These are phyloP conservation scores for Galerina sulciceps DNA, from an alignment of 768 basidiomycete species.

Conservation along the genomic window DNA sequence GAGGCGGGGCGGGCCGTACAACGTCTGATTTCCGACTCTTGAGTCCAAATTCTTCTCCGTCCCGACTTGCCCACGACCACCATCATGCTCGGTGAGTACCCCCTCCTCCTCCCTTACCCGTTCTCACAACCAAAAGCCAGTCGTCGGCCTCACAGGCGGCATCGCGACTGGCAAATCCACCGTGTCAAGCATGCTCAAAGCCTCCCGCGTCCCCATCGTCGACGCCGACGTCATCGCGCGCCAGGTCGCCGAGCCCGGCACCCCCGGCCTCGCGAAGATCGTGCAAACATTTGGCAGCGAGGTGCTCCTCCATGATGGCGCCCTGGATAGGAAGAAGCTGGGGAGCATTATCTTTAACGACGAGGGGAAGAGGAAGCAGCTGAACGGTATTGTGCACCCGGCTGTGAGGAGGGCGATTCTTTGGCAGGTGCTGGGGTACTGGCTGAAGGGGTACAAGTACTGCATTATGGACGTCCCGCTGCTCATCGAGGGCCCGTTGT, in stretches of 20 bases:
- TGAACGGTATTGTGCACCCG: constrained; percentile 91
- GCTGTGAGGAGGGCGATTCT: constrained; percentile 84
- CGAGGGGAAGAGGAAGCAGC: constrained; percentile 63
- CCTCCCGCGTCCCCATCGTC: constrained; percentile 77
- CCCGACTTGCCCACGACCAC: no score
- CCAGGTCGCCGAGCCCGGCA: constrained; percentile 83
- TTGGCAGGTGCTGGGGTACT: constrained; percentile 65
- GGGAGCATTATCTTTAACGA: constrained; percentile 88
- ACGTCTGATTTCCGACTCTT: no score
- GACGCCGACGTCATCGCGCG: constrained; percentile 94
- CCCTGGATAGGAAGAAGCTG: constrained; percentile 81
- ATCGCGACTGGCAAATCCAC: constrained; percentile 98
- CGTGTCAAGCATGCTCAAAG: constrained; percentile 74
- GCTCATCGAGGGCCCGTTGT: constrained; percentile 86
- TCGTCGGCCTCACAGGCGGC: constrained; percentile 94
- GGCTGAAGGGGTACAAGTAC: constrained; percentile 78
- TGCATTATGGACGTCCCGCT: constrained; percentile 92
- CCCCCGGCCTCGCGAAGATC: constrained; percentile 71
- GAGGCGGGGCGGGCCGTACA: no score
- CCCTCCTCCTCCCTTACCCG: no score
- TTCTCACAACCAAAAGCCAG: constrained; percentile 39
- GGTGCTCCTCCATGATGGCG: constrained; percentile 69
- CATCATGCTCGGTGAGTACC: no score
- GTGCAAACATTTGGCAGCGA: constrained; percentile 70
- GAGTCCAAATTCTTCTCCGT: no score